Conservation (phyloP, 2,329 filamentous ascomycete genomes). For the Triangularia setosa region DNA sequence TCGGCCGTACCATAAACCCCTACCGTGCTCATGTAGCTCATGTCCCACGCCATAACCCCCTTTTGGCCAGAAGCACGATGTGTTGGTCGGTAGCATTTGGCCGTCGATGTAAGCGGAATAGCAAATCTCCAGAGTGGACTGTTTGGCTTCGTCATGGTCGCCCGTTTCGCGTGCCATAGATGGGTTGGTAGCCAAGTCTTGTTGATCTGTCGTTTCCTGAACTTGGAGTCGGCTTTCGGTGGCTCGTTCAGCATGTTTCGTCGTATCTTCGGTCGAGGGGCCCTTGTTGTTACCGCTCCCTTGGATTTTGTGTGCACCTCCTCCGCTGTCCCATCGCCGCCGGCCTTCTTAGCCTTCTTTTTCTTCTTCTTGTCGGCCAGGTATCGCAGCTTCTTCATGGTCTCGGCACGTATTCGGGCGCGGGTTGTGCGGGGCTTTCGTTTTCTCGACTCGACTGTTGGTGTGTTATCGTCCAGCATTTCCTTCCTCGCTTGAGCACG, state of each 20-base stretch:
- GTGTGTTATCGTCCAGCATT: slow-evolving; percentile 89
- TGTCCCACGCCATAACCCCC: slow-evolving; percentile 85
- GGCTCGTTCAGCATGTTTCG: slow-evolving; percentile 64
- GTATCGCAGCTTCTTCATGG: slow-evolving; percentile 64
- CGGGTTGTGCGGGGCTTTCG: slow-evolving; percentile 58
- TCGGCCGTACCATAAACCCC: slow-evolving; percentile 63
- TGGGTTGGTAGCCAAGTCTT: slow-evolving; percentile 97
- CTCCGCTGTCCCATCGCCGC: slow-evolving; percentile 30
- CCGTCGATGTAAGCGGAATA: slow-evolving; percentile 76
- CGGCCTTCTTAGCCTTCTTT: slow-evolving; percentile 30
- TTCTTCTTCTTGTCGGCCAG: slow-evolving; percentile 55
- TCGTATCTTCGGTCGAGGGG: slow-evolving; percentile 62
- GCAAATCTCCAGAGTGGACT: slow-evolving; percentile 87
- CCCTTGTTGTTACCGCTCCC: slow-evolving; percentile 36
- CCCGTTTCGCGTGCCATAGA: slow-evolving; percentile 87
- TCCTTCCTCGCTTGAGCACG: slow-evolving; percentile 64
- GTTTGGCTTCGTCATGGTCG: slow-evolving; percentile 77
- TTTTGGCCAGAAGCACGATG: slow-evolving; percentile 73
- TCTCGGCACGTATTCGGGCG: slow-evolving; percentile 66
- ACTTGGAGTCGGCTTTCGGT: slow-evolving; percentile 57
- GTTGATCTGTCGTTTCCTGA: slow-evolving; percentile 76
- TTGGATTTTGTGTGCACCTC: slow-evolving; percentile 25
- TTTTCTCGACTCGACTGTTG: slow-evolving; percentile 64
- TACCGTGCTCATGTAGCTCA: slow-evolving; percentile 89
- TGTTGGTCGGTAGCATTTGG: slow-evolving; percentile 84